Evolutionary conservation across 306 rosid species (phyloP), one percentile per base, ranked within the genome.

Genomic region (Sophora flavescens): DNA sequence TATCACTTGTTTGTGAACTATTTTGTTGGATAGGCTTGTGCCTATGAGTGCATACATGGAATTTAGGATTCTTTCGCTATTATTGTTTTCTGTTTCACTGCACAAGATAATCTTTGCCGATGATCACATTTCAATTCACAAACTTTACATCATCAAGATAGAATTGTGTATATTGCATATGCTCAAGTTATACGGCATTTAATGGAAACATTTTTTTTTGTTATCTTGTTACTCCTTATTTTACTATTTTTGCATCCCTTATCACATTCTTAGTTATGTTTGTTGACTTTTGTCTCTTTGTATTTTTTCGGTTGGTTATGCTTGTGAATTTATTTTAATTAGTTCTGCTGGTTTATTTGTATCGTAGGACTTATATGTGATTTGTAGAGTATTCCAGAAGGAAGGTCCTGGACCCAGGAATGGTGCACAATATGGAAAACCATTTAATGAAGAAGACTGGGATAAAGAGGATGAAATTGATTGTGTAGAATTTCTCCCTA

Each of bases 361-460:
- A 26, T 66, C 69, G 75, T 89, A 94, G 98, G 87, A 88, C 63
- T 85, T 88, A 22, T 90, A 88, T 62, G 96, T 92, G 45, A 88
- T 95, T 38, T 95, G 96, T 60, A 84, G 66, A 72, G 65, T 95
- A 41, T 95, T 79, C 76, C 80, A 86, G 74, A 92, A 95, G 82
- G 90, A 86, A 11, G 98, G 98, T 58, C 89, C 39, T 63, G 98
- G 98, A 35, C 97, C 97, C 6, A 85, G 88, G 81, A 95, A 83
- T 69, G 91, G 91, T 61, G 96, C 96, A 35, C 96, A 92, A 72
- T 95, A 95, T 80, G 98, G 93, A 71, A 89, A 68, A 69, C 97
- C 97, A 28, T 95, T 81, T 81, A 73, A 74, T 6, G 97, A 89
- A 56, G 80, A 89, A 59, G 96, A 95, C 6, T 92, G 92, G 96